These are phyloP conservation scores for Sanguinoderma infundibulare DNA, from an alignment of 1,284 basidiomycete species.

Conservation along the genomic window DNA sequence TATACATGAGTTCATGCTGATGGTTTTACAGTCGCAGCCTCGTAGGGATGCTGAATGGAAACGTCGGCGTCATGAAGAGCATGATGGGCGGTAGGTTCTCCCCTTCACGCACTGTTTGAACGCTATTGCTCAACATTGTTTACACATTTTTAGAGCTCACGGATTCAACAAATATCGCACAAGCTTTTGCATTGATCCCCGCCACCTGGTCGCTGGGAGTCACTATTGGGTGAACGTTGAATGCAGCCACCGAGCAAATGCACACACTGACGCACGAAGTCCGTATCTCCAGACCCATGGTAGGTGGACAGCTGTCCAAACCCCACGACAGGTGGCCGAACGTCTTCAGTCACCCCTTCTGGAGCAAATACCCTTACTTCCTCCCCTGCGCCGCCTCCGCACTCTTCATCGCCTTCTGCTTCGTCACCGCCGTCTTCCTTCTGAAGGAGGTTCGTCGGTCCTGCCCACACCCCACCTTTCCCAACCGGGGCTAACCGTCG, in stretches of 20 bases:
- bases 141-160: conserved; percentile 43
- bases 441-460: conserved; percentile 51
- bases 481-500: not conserved
- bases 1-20: not conserved
- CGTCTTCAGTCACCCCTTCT: conserved; percentile 50
- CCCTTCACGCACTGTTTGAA: not conserved
- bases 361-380: conserved; percentile 58
- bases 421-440: conserved; percentile 42
- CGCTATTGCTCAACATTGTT: not conserved
- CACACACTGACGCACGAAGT: not conserved
- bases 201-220: conserved; percentile 51
- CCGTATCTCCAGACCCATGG: conserved; percentile 43
- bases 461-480: not conserved
- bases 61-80: conserved; percentile 57
- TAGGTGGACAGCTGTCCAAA: conserved; percentile 51
- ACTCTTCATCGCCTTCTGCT: conserved; percentile 41
- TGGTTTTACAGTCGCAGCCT: conserved; percentile 46
- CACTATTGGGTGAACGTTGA: conserved; percentile 45
- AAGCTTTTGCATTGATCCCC: conserved; percentile 52
- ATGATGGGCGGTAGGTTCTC: conserved; percentile 38
- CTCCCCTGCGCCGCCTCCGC: conserved; percentile 52
- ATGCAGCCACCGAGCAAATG: not conserved
- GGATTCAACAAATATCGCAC: conserved; percentile 55
- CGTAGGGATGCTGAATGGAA: conserved; percentile 56
- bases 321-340: conserved; percentile 51